Evolutionary conservation across 306 rosid genomes (phyloP).

Genomic region (Trifolium dubium): DNA sequence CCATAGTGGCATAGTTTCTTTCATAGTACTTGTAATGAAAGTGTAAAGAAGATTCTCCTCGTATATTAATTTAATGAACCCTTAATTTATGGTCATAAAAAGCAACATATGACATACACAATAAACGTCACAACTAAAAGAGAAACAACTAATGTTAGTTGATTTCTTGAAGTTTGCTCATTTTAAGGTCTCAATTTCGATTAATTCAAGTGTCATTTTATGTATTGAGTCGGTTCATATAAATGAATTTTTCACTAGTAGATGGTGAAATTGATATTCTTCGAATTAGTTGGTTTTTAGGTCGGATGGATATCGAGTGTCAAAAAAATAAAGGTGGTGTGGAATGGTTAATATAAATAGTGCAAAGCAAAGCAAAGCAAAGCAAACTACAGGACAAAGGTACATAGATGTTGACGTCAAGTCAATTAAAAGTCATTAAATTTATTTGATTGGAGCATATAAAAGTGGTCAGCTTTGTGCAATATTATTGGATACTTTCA

Average conservation of each 20-base stretch:
- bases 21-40: slow-evolving; percentile 12
- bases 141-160: background rate
- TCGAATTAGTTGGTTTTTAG: no score
- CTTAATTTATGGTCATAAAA: slow-evolving; percentile 4
- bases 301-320: no score
- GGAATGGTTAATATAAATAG: background rate
- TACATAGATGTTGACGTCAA: slow-evolving; percentile 21
- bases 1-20: background rate
- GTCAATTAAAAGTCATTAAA: slow-evolving; percentile 31
- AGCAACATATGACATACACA: slow-evolving; percentile 7
- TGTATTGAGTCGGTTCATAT: no score
- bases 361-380: background rate
- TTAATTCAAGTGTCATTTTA: no score
- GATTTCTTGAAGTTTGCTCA: no score
- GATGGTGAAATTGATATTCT: no score
- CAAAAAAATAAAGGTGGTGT: background rate
- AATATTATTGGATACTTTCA: background rate
- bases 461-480: slow-evolving; percentile 1
- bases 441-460: background rate
- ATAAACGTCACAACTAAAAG: background rate
- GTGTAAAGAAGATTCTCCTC: slow-evolving; percentile 34
- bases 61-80: slow-evolving; percentile 5
- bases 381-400: background rate
- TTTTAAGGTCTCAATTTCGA: no score
- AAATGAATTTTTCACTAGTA: no score